These are phyloP conservation scores for Sporothrix humicola DNA, from an alignment of 2,329 filamentous ascomycete genomes.

Conservation along the genomic window DNA sequence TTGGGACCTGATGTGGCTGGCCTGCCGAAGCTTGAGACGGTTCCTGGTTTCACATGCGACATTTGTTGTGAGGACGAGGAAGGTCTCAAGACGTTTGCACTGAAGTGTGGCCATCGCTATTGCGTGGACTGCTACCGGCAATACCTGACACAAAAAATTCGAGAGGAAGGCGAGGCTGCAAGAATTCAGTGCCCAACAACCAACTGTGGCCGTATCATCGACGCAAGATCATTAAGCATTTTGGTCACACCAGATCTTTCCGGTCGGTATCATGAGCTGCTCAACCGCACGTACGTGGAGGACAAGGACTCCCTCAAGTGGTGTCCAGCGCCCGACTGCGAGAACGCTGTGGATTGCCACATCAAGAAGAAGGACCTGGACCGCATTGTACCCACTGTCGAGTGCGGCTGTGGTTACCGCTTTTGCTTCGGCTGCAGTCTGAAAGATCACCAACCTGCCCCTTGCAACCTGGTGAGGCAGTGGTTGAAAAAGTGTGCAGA, in stretches of 20 bases:
- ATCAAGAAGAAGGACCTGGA: slow-evolving; percentile 87
- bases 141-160: slow-evolving; percentile 91
- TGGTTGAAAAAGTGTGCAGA: slow-evolving; percentile 99
- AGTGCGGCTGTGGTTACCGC: slow-evolving; percentile 79
- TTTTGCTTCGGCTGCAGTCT: slow-evolving; percentile 97
- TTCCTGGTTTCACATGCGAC: slow-evolving; percentile 84
- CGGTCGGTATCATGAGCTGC: slow-evolving; percentile 77
- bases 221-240: slow-evolving; percentile 83
- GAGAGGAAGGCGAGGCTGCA: slow-evolving; percentile 92
- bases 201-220: slow-evolving; percentile 86
- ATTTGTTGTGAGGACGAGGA: slow-evolving; percentile 93
- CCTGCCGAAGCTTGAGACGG: slow-evolving; percentile 70
- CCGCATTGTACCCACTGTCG: slow-evolving; percentile 86
- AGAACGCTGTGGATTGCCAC: slow-evolving; percentile 86
- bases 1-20: slow-evolving; percentile 68
- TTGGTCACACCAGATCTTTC: slow-evolving; percentile 66
- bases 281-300: slow-evolving; percentile 94
- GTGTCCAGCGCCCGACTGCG: slow-evolving; percentile 97
- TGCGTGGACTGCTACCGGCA: slow-evolving; percentile 92
- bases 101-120: slow-evolving; percentile 94
- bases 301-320: slow-evolving; percentile 95
- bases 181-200: slow-evolving; percentile 92
- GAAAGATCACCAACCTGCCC: slow-evolving; percentile 89
- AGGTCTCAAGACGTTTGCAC: slow-evolving; percentile 81
- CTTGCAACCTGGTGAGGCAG: slow-evolving; percentile 86